Evolutionary conservation across 2,329 filamentous ascomycete species (phyloP), one percentile per base, ranked within the genome.

Genomic region (Hypomyces perniciosus): DNA sequence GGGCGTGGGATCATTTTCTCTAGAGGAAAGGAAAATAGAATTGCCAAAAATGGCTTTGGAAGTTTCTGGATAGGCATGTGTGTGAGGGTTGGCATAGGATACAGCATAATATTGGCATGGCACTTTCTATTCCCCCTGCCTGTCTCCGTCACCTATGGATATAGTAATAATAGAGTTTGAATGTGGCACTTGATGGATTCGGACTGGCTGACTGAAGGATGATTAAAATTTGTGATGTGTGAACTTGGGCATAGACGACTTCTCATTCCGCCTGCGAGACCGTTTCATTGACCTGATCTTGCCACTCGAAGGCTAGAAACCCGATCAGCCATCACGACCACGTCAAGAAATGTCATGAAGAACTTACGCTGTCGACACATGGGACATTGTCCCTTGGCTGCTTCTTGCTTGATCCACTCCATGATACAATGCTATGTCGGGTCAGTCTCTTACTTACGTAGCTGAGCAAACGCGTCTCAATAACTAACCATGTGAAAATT

Each of bases 341-440:
- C 27, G 20, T 26, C 6, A 7, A 31, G 5, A n/a, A 9, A 31
- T 20, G 9, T 3, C 5, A 8, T 12, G 29, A 8, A 35, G 7
- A 44, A 62, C 76, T 61, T 79, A 93, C 90, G 90, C 70, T 97
- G 93, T 59, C 93, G 83, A 66, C 93, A 99, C 93, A 99, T 97
- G 29, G 93, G 93, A 67, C 93, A 99, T 57, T 96, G 86, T 26
- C 92, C 92, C 62, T 90, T 92, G 29, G 91, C 88, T 9, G 89
- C 85, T 56, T 97, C 93, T 67, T 96, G 91, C 64, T 93, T 89
- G 61, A 99, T 90, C 93, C 93, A 99, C 63, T 90, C 88, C 61
- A 87, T 78, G 61, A 99, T 93, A 70, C 93, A 99, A 71, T 99
- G 93, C 90, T 95, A 60, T 39, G 34, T 26, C 5, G 26, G 8